Conservation (phyloP, 1,139 yeast genomes). For the Keqinozyma sinolaborantium region DNA sequence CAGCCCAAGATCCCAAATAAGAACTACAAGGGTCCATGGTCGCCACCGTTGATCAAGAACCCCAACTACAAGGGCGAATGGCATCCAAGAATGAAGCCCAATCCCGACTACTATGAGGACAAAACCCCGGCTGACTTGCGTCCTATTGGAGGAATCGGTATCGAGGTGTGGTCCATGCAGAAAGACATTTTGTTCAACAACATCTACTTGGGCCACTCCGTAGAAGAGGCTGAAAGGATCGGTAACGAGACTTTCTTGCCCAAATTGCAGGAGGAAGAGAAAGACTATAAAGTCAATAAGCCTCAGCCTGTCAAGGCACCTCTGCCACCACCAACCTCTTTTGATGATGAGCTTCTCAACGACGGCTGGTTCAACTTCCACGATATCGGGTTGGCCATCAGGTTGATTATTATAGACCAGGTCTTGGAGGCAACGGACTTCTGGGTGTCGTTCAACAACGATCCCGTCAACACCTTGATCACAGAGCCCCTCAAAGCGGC, state of each 20-base stretch:
- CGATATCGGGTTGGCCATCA: slow-evolving; percentile 20
- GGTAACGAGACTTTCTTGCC: slow-evolving; percentile 74
- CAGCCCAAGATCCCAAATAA: slow-evolving; percentile 68
- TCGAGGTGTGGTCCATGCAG: slow-evolving; percentile 90
- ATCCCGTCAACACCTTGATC: slow-evolving; percentile 41
- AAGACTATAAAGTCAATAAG: slow-evolving; percentile 30
- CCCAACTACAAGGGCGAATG: slow-evolving; percentile 80
- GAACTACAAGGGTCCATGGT: slow-evolving; percentile 75
- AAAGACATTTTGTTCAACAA: slow-evolving; percentile 73
- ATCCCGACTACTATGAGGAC: slow-evolving; percentile 69
- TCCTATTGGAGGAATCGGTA: slow-evolving; percentile 77
- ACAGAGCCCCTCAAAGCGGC: slow-evolving; percentile 48
- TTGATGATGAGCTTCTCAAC: slow-evolving; percentile 33
- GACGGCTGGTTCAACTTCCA: slow-evolving; percentile 15
- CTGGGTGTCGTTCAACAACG: slow-evolving; percentile 31
- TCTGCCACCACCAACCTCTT: slow-evolving; percentile 34
- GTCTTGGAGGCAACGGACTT: slow-evolving; percentile 25
- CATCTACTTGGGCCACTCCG: slow-evolving; percentile 78
- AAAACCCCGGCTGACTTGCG: slow-evolving; percentile 56
- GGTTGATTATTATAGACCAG: slow-evolving; percentile 18
- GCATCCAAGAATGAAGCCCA: slow-evolving; percentile 63
- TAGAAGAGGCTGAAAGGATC: slow-evolving; percentile 75
- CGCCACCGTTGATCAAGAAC: slow-evolving; percentile 60
- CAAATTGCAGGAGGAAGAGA: slow-evolving; percentile 56
- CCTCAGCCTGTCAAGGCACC: slow-evolving; percentile 39